Base-by-base conservation (phyloP, 2,329 filamentous ascomycete species). In the Pleoardoris graminearum region DNA sequence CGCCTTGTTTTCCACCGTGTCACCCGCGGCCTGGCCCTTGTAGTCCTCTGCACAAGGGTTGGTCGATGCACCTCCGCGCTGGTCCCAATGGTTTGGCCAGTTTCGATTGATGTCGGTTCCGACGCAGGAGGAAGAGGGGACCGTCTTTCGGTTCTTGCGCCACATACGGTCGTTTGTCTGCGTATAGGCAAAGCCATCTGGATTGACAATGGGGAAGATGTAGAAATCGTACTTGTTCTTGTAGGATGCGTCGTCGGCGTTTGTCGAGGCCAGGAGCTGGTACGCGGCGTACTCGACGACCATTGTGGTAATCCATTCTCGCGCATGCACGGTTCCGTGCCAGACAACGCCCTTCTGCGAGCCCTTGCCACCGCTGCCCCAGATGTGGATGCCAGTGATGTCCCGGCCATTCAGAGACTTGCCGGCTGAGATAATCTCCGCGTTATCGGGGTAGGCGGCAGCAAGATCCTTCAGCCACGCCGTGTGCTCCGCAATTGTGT, bases 201-300 rank as follows among this genome's bases (percentile, higher is more conserved):
- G 71, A 59, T 74, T 74, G 21, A 73, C 69, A n/a, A 73, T 61
- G 7, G 71, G 71, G 55, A 73, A 66, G 59, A 88, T 79, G 68
- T 85, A 87, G 59, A 85, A 85, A 70, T 89, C 86, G 64, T 85
- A 86, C 50, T 77, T 82, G 68, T 87, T 78, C 21, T 87, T 76
- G 48, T 82, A 77, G 1, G 69, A 64, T 2, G 63, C 61, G 36
- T 63, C 62, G 1, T 61, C 59, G 11, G 69, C 41, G 39, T 72
- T 65, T 3, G 68, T 67, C 5, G 63, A 61, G 12, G 66, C 68
- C 12, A 74, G 62, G 17, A 74, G 63, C 53, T 70, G 65, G 58
- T 71, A 73, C 1, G 70, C 68, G 1, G 71, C 65, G 33, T 73
- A 74, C 39, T 74, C 71, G 11, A 67, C 67, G 5, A 68, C 59